Conservation (phyloP, 192 early-diverging fungal genomes). For the Gaertneriomyces sp. region DNA sequence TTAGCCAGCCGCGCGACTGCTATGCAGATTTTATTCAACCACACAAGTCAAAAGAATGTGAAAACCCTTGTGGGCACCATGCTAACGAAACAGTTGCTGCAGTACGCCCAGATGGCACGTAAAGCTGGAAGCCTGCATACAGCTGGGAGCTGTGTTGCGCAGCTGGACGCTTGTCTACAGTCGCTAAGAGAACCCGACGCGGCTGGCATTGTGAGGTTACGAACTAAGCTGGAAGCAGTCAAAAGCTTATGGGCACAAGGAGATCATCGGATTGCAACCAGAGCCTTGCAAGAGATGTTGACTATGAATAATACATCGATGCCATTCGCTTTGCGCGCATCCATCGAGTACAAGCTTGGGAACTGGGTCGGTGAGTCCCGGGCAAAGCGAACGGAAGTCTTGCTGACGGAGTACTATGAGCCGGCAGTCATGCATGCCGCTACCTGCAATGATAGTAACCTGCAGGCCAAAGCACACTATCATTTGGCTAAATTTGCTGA, state of each 20-base stretch:
- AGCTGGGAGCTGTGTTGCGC: slow-evolving; percentile 25
- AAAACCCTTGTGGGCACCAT: slow-evolving; percentile 4
- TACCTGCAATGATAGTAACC: background rate
- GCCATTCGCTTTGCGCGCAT: background rate
- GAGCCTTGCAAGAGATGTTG: slow-evolving; percentile 26
- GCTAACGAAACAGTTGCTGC: slow-evolving; percentile 23
- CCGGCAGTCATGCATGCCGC: slow-evolving; percentile 19
- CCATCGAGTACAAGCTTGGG: slow-evolving; percentile 33
- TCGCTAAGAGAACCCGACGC: background rate
- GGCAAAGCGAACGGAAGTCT: slow-evolving; percentile 26
- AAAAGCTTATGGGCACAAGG: slow-evolving; percentile 39
- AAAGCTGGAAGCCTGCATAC: slow-evolving; percentile 29
- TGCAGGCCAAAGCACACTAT: slow-evolving; percentile 20
- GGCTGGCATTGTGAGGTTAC: background rate
- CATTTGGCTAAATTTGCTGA: slow-evolving; percentile 48
- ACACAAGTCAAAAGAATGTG: background rate
- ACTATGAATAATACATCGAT: background rate
- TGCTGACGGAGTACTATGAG: slow-evolving; percentile 34
- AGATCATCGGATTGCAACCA: slow-evolving; percentile 29
- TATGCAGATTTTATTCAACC: slow-evolving; percentile 9
- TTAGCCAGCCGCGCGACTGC: slow-evolving; percentile 23
- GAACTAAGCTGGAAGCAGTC: slow-evolving; percentile 18
- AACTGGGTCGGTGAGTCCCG: slow-evolving; percentile 37
- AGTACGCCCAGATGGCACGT: slow-evolving; percentile 26
- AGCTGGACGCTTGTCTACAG: slow-evolving; percentile 15